These are phyloP conservation scores for Hypomontagnella submonticulosa DNA, from an alignment of 495 filamentous ascomycete species.

Conservation along the genomic window DNA sequence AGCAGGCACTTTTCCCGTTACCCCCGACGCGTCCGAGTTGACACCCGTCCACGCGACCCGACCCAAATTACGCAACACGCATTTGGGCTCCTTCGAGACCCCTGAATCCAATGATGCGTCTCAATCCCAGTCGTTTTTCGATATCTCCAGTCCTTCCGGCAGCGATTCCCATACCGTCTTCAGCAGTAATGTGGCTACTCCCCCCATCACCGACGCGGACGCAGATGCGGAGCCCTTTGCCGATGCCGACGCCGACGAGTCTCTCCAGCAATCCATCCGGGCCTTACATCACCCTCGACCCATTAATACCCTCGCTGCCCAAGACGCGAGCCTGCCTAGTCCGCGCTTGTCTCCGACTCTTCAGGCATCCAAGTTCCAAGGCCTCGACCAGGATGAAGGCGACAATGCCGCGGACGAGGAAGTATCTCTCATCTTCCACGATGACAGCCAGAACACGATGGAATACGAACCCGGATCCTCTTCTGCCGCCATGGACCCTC, in stretches of 20 bases:
- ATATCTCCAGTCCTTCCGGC: constrained; percentile 57
- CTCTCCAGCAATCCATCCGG: constrained; percentile 52
- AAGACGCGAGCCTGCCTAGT: constrained; percentile 93
- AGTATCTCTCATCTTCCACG: constrained; percentile 37
- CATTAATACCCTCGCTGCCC: constrained; percentile 72
- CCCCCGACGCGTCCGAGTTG: constrained; percentile 60
- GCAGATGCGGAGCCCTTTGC: constrained; percentile 64
- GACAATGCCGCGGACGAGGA: constrained; percentile 52
- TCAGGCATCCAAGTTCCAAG: constrained; percentile 73
- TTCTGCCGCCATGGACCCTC: constrained; percentile 23
- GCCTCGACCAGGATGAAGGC: constrained; percentile 52
- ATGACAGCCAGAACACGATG: constrained; percentile 36
- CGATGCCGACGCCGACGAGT: constrained; percentile 58
- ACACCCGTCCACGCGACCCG: constrained; percentile 40
- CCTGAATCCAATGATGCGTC: constrained; percentile 53
- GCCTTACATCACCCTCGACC: constrained; percentile 55
- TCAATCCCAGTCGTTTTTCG: constrained; percentile 60
- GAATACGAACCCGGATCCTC: constrained; percentile 39
- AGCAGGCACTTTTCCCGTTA: constrained; percentile 55
- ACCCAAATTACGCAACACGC: constrained; percentile 47
- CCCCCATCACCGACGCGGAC: constrained; percentile 65
- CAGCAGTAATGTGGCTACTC: constrained; percentile 65
- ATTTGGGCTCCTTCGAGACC: constrained; percentile 50
- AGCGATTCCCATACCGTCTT: constrained; percentile 60
- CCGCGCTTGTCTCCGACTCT: constrained; percentile 93